Evolutionary conservation across 345 rosid species (phyloP), one percentile per base, ranked within the genome.

Genomic region (Rubroshorea leprosula): DNA sequence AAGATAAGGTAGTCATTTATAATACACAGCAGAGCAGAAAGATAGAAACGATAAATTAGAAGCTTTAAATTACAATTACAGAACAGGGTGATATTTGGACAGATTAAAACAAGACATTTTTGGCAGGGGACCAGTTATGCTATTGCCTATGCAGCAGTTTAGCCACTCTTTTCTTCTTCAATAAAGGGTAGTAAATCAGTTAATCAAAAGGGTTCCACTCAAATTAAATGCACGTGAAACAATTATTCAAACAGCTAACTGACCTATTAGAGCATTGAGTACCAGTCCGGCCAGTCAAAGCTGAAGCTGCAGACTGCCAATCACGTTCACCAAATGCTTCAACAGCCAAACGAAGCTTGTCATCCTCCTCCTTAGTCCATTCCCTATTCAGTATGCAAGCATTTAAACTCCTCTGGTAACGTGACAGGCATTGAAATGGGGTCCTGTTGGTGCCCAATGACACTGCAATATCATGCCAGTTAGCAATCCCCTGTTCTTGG

Each of bases 201-300:
- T 6, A 3, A 35, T 35, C 12, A 6, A 8, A 1, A 35, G 12
- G 11, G 5, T 8, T 6, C 12, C 12, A 6, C 41, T 35, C 9
- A 13, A 35, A 35, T 13, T 6, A 35, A 35, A 35, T 35, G 41
- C 13, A 5, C 2, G 6, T 6, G 7, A 46, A 41, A 24, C 51
- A 24, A 31, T 57, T 49, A 54, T 35, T 39, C 46, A 51, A 66
- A 39, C n/a, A 47, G 54, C 43, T 51, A 44, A 78, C 89, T 78
- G 57, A 87, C 97, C 96, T 77, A 35, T 87, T 85, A 60, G 99
- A 85, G 80, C 99, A 89, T 62, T 93, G 96, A 26, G 88, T 43
- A 60, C 99, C 99, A 51, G 89, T 70, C 55, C 97, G 74, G 58
- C 88, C 88, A 66, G 69, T 72, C 66, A 89, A 73, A 61, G 72